Conservation (phyloP, 2,329 filamentous ascomycete species). For the Lachnum nothofagi region DNA sequence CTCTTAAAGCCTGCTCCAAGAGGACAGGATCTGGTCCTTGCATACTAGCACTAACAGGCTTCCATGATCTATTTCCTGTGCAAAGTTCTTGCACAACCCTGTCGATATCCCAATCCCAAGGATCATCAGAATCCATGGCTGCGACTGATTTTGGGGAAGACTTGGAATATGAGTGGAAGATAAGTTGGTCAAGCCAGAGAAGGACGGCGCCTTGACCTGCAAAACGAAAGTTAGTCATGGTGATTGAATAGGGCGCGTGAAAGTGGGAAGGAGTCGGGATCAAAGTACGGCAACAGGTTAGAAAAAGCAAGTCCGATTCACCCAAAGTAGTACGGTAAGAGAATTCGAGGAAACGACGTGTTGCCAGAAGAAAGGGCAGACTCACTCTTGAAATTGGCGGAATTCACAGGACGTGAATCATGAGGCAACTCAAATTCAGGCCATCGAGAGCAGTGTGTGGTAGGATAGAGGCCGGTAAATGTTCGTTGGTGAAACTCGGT, state of each 20-base stretch:
- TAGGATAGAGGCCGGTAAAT: too few species aligned
- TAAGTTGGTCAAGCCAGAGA: slow-evolving; percentile 14
- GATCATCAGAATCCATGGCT: slow-evolving; percentile 50
- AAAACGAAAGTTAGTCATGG: slow-evolving; percentile 18
- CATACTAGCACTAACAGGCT: slow-evolving; percentile 27
- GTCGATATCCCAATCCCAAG: slow-evolving; percentile 68
- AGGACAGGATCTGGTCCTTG: slow-evolving; percentile 44
- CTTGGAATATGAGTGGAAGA: slow-evolving; percentile 5
- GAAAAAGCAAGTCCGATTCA: not conserved
- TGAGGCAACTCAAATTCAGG: too few species aligned
- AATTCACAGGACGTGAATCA: too few species aligned
- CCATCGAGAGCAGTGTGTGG: too few species aligned
- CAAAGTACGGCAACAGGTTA: not conserved
- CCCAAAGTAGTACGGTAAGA: not conserved
- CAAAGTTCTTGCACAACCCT: slow-evolving; percentile 64
- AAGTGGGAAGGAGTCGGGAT: not conserved
- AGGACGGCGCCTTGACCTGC: slow-evolving; percentile 10
- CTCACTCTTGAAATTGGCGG: too few species aligned
- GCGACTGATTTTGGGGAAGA: slow-evolving; percentile 14
- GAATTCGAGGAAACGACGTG: not conserved
- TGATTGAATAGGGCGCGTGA: not conserved
- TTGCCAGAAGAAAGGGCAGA: not conserved
- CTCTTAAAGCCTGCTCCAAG: slow-evolving; percentile 52
- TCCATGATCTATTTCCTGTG: slow-evolving; percentile 46
- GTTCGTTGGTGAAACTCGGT: too few species aligned